A percentile compares a stretch with the other conserved stretches of the same genome.
Evolutionary conservation across 176 grass and related monocot species (phyloP).

Genomic region (Rhynchospora breviuscula): DNA sequence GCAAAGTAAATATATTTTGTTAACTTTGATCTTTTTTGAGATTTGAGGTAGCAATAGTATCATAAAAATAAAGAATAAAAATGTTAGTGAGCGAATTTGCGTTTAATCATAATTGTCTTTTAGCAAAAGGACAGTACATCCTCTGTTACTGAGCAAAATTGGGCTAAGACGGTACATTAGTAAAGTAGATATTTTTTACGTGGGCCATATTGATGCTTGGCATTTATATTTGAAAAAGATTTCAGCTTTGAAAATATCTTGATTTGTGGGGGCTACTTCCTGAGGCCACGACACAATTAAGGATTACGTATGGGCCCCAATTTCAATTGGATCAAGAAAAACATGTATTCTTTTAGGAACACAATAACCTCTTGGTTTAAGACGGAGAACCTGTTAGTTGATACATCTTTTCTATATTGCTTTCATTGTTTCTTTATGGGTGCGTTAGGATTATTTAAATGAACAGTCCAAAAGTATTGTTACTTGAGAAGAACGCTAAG

Average conservation of each 20-base stretch:
- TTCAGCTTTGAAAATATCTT: conserved; percentile 13
- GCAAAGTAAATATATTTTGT: background rate
- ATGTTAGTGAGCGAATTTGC: background rate
- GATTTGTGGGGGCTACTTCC: background rate
- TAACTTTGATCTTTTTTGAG: background rate
- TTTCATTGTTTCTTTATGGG: too few relatives aligned
- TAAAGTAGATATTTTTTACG: conserved; percentile 15
- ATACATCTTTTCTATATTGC: too few relatives aligned
- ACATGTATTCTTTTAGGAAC: background rate
- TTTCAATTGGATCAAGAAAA: background rate
- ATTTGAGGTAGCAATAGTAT: background rate
- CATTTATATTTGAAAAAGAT: background rate
- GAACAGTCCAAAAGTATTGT: too few relatives aligned
- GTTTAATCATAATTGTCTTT: background rate
- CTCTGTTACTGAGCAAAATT: background rate
- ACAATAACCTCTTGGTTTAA: background rate
- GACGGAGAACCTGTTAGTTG: too few relatives aligned
- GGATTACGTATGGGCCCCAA: background rate
- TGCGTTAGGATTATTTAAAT: too few relatives aligned
- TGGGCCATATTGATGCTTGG: conserved; percentile 13
- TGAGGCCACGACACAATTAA: background rate
- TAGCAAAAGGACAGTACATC: background rate
- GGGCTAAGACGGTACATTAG: background rate
- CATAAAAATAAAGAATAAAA: background rate
- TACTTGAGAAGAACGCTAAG: too few relatives aligned